These are phyloP conservation scores for Nepenthes gracilis DNA, from an alignment of 148 eudicot genomes.

Conservation along the genomic window DNA sequence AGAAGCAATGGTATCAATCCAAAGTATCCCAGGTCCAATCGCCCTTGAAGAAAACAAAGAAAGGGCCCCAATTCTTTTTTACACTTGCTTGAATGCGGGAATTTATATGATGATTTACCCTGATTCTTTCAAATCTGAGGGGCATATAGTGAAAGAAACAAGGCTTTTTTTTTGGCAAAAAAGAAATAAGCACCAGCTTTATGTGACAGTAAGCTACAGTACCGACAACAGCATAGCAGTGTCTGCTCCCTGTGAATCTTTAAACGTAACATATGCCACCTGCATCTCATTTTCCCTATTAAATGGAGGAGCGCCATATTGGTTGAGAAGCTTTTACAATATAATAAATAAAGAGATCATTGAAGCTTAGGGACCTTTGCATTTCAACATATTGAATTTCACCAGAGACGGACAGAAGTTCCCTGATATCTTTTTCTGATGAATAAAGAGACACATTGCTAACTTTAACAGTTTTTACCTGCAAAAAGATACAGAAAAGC, in stretches of 20 bases:
- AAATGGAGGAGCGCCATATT: not conserved
- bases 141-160: too few relatives aligned
- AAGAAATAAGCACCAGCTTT: too few relatives aligned
- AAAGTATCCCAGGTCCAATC: not conserved
- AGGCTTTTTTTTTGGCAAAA: too few relatives aligned
- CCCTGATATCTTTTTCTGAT: slow-evolving; percentile 20
- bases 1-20: not conserved
- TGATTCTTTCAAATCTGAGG: too few relatives aligned
- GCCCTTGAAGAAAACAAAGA: too few relatives aligned
- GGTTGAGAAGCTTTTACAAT: not conserved
- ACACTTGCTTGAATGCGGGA: too few relatives aligned
- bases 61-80: too few relatives aligned
- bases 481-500: not conserved
- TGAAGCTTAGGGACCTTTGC: slow-evolving; percentile 18
- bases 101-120: too few relatives aligned
- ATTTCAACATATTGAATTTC: slow-evolving; percentile 38
- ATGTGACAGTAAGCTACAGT: not conserved
- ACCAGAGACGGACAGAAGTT: slow-evolving; percentile 40
- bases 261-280: slow-evolving; percentile 40
- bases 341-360: not conserved
- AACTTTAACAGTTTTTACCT: slow-evolving; percentile 37
- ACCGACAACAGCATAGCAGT: slow-evolving; percentile 41
- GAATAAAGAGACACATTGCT: slow-evolving; percentile 25
- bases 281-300: slow-evolving; percentile 36
- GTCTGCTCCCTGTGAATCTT: slow-evolving; percentile 44